phyloP scores from a whole-genome alignment of 202 grass and related monocot genomes.

The Carex sylvatica region DNA sequence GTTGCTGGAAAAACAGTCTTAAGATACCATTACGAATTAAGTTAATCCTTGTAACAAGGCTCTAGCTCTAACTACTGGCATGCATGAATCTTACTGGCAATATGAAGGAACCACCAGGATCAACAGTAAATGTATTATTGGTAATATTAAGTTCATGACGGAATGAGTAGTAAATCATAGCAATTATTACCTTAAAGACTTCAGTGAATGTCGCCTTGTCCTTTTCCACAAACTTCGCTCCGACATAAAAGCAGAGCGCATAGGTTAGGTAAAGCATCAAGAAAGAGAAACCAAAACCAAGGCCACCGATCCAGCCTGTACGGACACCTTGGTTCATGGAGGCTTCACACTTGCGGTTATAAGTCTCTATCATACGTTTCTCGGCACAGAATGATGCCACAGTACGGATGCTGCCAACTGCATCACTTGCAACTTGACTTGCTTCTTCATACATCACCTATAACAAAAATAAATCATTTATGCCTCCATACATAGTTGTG shows the following conservation, averaged over 20 bases:
- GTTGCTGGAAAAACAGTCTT: not conserved
- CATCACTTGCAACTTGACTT: slow-evolving; percentile 82
- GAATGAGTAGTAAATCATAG: not conserved
- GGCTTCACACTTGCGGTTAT: slow-evolving; percentile 61
- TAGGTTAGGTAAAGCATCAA: slow-evolving; percentile 67
- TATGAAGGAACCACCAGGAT: not conserved
- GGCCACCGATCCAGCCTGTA: slow-evolving; percentile 60
- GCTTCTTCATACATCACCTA: slow-evolving; percentile 89
- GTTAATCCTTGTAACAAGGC: too few relatives aligned
- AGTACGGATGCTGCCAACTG: slow-evolving; percentile 81
- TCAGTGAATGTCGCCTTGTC: slow-evolving; percentile 47
- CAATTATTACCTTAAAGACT: slow-evolving; percentile 62
- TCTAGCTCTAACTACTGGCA: too few relatives aligned
- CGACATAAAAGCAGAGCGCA: slow-evolving; percentile 88
- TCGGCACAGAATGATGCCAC: slow-evolving; percentile 84
- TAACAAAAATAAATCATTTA: slow-evolving; percentile 7
- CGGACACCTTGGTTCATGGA: slow-evolving; percentile 60
- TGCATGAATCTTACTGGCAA: not conserved
- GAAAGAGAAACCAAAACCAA: slow-evolving; percentile 88
- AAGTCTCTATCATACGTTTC: slow-evolving; percentile 60
- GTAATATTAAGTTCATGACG: not conserved
- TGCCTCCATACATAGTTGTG: not conserved
- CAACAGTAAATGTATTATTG: not conserved
- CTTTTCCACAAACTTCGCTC: slow-evolving; percentile 60
- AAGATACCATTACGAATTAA: not conserved